Percentiles rank a stretch among this genome's conserved stretches.
phyloP scores from a whole-genome alignment of 78 protist species.

The Chrysochromulina parva region DNA sequence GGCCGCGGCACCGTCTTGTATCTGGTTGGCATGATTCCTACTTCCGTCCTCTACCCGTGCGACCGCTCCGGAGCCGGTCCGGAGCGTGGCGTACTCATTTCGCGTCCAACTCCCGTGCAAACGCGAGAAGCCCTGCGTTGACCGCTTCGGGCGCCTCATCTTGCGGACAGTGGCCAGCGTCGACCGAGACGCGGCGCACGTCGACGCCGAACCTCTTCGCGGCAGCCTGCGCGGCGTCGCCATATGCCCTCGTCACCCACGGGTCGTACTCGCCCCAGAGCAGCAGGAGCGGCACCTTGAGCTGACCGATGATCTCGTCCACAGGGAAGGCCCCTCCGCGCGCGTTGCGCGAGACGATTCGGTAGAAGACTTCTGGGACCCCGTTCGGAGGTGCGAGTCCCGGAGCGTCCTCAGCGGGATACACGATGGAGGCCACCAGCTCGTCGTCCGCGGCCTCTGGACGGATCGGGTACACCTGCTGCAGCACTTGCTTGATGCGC shows the following conservation, averaged over 20 bases:
- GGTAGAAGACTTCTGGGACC: background rate
- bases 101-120: background rate
- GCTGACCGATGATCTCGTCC: background rate
- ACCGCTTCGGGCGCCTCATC: conserved; percentile 16
- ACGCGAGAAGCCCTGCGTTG: background rate
- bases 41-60: no score
- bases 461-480: background rate
- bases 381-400: background rate
- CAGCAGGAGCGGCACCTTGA: background rate
- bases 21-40: no score
- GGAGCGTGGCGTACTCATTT: no score
- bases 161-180: conserved; percentile 8
- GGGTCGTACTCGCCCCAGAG: conserved; percentile 17
- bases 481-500: background rate
- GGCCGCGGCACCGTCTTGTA: no score
- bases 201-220: background rate
- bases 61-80: no score
- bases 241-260: background rate
- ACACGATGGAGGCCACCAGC: background rate
- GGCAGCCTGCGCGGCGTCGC: background rate
- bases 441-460: background rate
- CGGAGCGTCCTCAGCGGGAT: background rate
- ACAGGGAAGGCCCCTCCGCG: background rate
- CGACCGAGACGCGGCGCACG: background rate
- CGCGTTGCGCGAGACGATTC: background rate